A percentile compares a stretch with the other conserved stretches of the same genome.
These are phyloP conservation scores for Calocybe indica DNA, from an alignment of 768 basidiomycete genomes.

Conservation along the genomic window DNA sequence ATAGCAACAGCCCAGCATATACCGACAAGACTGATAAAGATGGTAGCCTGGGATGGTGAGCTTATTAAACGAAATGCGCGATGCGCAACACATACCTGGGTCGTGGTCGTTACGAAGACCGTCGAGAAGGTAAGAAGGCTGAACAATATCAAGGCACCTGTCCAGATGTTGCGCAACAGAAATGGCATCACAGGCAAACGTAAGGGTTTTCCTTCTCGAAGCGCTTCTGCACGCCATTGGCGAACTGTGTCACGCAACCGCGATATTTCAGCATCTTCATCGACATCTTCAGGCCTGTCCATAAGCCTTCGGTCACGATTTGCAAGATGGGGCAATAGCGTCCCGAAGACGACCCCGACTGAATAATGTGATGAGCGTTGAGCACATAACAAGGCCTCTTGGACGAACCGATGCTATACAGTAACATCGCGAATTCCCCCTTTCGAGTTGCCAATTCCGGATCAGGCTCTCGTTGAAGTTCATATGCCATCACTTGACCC, in stretches of 20 bases:
- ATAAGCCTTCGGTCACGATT: conserved; percentile 79
- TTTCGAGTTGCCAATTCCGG: conserved; percentile 77
- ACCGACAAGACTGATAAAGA: conserved; percentile 79
- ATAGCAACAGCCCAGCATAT: conserved; percentile 98
- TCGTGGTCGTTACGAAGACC: conserved; percentile 78
- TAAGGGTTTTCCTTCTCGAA: conserved; percentile 64
- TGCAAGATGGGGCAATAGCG: conserved; percentile 73
- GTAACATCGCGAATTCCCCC: conserved; percentile 84
- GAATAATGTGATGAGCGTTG: conserved; percentile 9
- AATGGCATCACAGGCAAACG: conserved; percentile 85
- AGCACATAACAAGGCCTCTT: neutral
- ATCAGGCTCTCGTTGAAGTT: conserved; percentile 69
- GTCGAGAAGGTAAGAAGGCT: conserved; percentile 75
- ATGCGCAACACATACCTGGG: conserved; percentile 39
- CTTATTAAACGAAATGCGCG: neutral
- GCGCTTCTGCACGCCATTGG: conserved; percentile 83
- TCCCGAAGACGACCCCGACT: conserved; percentile 87
- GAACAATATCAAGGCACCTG: conserved; percentile 78
- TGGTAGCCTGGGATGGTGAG: conserved; percentile 52
- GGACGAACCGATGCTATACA: conserved; percentile 79
- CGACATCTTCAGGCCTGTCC: conserved; percentile 61
- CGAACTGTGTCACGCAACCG: conserved; percentile 67
- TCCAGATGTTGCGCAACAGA: conserved; percentile 92
- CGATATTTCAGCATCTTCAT: conserved; percentile 68
- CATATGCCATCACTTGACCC: conserved; percentile 88